Evolutionary conservation across 331 rosid species (phyloP), one percentile per base, ranked within the genome.

Genomic region (Cydonia oblonga): DNA sequence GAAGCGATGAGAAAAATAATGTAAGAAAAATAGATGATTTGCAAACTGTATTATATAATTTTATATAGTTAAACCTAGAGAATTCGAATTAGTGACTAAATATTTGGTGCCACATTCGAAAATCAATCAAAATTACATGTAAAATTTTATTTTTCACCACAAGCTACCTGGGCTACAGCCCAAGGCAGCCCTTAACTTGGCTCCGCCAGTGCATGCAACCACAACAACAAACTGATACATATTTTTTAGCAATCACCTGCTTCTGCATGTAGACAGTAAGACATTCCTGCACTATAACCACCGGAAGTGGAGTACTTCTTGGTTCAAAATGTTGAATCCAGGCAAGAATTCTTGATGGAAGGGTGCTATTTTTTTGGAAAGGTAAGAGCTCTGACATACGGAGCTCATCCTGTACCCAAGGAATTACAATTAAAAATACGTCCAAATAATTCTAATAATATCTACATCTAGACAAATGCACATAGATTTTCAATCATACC

Each of bases 341-440:
- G 52, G 76, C 73, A 69, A 93, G 96, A 81, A 91, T 85, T 81
- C 87, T 89, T 72, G 96, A 93, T 64, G 96, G 80, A 82, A 93
- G 96, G 64, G 92, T 91, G 89, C 97, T 84, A 79, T 91, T 93
- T 86, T 89, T 89, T 88, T 93, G 98, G 86, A 85, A 88, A 80
- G 98, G 98, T 69, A 93, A 81, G 80, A 89, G 92, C 83, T 91
- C 91, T 28, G 97, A 91, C 82, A 88, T 83, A 26, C 78, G 75
- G 81, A 83, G 81, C 79, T 84, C 89, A 80, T 85, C 97, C 98
- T 93, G 96, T 61, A 66, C 76, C 74, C 81, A 62, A 70, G 63
- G 58, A 78, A 77, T 73, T 13, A 76, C 71, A 79, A 73, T 66
- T 20, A 72, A 32, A 52, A 76, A 69, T 33, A 69, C 51, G 65